phyloP scores from a whole-genome alignment of 148 eudicot species.

The Nyssa sinensis region DNA sequence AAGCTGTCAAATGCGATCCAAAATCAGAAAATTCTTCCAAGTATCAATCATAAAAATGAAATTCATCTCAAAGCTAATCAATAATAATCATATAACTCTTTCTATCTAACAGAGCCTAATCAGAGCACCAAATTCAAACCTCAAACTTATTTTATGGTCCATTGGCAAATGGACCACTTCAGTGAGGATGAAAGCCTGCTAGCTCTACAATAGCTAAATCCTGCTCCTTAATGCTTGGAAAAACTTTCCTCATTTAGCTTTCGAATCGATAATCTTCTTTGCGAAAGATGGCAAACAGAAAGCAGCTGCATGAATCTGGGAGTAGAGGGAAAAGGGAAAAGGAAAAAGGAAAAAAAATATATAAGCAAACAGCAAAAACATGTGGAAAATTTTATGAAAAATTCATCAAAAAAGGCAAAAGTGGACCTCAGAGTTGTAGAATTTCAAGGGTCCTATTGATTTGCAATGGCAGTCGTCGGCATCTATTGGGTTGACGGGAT shows the following conservation, averaged over 20 bases:
- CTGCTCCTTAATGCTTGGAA: not conserved
- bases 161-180: not conserved
- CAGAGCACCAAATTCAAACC: constrained; percentile 2
- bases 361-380: not conserved
- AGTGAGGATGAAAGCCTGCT: constrained; percentile 6
- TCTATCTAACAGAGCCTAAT: not conserved
- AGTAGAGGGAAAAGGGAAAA: not conserved
- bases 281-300: constrained; percentile 89
- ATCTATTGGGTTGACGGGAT: constrained; percentile 79
- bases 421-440: constrained; percentile 80
- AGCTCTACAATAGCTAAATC: not conserved
- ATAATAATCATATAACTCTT: too few relatives aligned
- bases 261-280: constrained; percentile 65
- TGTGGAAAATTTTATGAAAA: not conserved
- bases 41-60: too few relatives aligned
- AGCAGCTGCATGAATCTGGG: constrained; percentile 79
- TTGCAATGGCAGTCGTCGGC: constrained; percentile 38
- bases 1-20: too few relatives aligned
- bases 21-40: too few relatives aligned
- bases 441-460: constrained; percentile 55
- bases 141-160: constrained; percentile 9
- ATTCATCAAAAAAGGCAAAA: not conserved
- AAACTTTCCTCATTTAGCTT: constrained; percentile 24
- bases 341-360: too few relatives aligned
- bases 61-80: not conserved